Evolutionary conservation across 371 early-diverging fungal species (phyloP), one percentile per base, ranked within the genome.

Genomic region (Cokeromyces recurvatus): DNA sequence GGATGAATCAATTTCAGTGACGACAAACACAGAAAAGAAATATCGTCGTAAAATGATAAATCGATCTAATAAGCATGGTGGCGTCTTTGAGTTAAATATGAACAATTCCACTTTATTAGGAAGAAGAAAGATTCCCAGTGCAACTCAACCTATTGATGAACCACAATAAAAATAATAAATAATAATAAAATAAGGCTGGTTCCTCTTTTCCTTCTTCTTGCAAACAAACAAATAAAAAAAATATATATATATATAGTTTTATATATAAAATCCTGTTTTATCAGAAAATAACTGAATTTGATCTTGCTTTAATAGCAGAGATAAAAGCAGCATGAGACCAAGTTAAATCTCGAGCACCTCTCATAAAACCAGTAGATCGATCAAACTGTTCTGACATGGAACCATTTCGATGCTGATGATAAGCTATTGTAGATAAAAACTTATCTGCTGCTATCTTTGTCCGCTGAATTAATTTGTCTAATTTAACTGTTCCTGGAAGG

Each of bases 301-400:
- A 21, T 48, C 61, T 55, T 20, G 74, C 69, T 35, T 44, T 43
- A 8, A 46, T 43, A 12, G 84, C 81, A 19, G 80, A 60, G 11
- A 79, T 54, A 27, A 83, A 68, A 12, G 83, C 67, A 3, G 85
- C 84, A 55, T 89, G 85, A 37, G 77, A 78, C 91, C 91, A 90
- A 0, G 90, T 89, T 48, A 91, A 57, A 44, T 89, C 78, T 12
- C 57, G 42, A 12, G 90, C 91, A n/a, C 89, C 87, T 8, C 57
- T 63, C 36, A 72, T 63, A 29, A 53, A 74, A 0, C 91, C 91
- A 14, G 64, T 70, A 29, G 51, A 35, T 2, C 78, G 55, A 42
- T 75, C 49, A 61, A 77, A 84, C 62, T 91, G 86, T 57, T 90
- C 91, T n/a, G 65, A 56, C 48, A 88, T 71, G 6, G 66, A 66